Evolutionary conservation across 371 early-diverging fungal genomes (phyloP).

Genomic region (Mortierella sp.): DNA sequence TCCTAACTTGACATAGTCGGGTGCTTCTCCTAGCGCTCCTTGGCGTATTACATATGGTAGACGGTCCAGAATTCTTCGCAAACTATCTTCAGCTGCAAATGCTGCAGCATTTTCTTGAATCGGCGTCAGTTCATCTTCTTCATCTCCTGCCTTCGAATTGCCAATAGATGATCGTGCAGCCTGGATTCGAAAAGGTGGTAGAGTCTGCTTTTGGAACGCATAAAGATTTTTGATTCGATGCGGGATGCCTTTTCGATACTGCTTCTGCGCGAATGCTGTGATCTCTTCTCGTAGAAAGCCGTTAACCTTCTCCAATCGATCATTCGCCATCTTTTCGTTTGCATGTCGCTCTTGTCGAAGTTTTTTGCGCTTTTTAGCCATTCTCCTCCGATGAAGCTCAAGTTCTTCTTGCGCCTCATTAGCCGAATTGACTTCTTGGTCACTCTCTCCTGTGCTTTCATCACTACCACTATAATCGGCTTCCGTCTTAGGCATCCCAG

Average conservation of each 20-base stretch:
- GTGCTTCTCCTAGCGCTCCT: constrained; percentile 29
- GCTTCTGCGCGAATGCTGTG: constrained; percentile 16
- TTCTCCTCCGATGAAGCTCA: background rate
- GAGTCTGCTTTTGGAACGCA: constrained; percentile 10
- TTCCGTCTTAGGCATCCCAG: constrained; percentile 34
- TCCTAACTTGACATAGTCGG: constrained; percentile 19
- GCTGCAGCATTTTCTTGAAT: constrained; percentile 32
- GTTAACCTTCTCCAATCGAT: constrained; percentile 16
- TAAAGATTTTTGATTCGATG: constrained; percentile 15
- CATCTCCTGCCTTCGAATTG: constrained; percentile 7
- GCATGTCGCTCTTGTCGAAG: constrained; percentile 1
- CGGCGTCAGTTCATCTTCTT: constrained; percentile 22
- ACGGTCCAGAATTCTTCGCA: constrained; percentile 22
- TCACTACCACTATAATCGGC: constrained; percentile 13
- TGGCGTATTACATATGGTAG: constrained; percentile 48
- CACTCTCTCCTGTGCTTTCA: background rate
- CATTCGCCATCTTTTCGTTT: constrained; percentile 13
- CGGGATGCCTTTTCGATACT: constrained; percentile 14
- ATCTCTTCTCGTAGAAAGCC: constrained; percentile 6
- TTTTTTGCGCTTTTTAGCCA: constrained; percentile 1
- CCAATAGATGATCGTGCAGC: constrained; percentile 14
- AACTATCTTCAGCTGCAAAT: constrained; percentile 35
- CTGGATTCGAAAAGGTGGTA: constrained; percentile 14
- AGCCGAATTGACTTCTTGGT: background rate
- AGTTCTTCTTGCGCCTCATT: constrained; percentile 1